These are phyloP conservation scores for Penicillium sp. DNA, from an alignment of 2,329 filamentous ascomycete species.

Conservation along the genomic window DNA sequence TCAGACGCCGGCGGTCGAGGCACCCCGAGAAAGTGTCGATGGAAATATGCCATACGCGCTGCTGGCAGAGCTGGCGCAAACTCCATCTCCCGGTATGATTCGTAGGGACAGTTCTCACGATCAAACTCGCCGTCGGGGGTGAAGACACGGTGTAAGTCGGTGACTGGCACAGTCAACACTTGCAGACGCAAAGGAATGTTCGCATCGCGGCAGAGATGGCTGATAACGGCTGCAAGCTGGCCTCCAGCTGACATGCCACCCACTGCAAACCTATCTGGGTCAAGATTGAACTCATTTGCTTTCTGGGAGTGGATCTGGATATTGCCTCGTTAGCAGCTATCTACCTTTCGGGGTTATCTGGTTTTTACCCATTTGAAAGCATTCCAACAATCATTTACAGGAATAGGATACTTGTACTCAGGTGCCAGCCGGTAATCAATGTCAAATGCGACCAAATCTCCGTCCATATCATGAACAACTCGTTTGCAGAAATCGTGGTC, in stretches of 20 bases:
- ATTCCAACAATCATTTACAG: constrained; percentile 42
- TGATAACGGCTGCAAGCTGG: constrained; percentile 41
- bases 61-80: constrained; percentile 36
- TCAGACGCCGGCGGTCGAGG: constrained; percentile 36
- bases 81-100: constrained; percentile 43
- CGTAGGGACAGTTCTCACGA: constrained; percentile 37
- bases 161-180: constrained; percentile 38
- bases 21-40: constrained; percentile 39
- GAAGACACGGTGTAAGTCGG: constrained; percentile 39
- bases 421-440: constrained; percentile 47
- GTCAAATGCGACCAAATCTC: constrained; percentile 45
- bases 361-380: constrained; percentile 41
- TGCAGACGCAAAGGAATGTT: constrained; percentile 39
- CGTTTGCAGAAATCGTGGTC: constrained; percentile 46
- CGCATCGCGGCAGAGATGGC: constrained; percentile 40
- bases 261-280: constrained; percentile 36
- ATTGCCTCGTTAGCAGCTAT: neutral
- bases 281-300: constrained; percentile 36
- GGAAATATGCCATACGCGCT: constrained; percentile 43
- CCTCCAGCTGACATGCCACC: constrained; percentile 44
- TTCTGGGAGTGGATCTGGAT: constrained; percentile 34
- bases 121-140: constrained; percentile 38
- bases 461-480: constrained; percentile 38
- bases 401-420: constrained; percentile 40
- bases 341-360: neutral